Conservation (phyloP, 257 asterid genomes). For the Solanum medicagineum region DNA sequence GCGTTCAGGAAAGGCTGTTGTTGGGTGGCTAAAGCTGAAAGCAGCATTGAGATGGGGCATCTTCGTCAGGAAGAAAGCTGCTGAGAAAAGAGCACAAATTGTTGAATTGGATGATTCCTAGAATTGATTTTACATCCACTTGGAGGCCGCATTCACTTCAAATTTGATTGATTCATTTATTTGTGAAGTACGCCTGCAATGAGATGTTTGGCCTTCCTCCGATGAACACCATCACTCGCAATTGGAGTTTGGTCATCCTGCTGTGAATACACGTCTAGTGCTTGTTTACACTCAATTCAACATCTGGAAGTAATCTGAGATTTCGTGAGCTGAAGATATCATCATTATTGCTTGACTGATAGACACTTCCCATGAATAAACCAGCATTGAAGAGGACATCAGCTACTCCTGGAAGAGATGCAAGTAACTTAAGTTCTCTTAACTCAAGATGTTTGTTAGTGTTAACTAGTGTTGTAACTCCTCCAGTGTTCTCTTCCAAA, state of each 20-base stretch:
- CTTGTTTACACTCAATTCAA: neutral
- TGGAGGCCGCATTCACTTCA: neutral
- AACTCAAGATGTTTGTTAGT: neutral
- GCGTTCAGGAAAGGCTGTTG: conserved; percentile 91
- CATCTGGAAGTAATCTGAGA: neutral
- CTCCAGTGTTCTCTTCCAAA: neutral
- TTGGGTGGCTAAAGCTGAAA: conserved; percentile 96
- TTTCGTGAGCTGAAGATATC: neutral
- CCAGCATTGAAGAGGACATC: neutral
- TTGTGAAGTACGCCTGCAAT: neutral
- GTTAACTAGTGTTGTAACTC: neutral
- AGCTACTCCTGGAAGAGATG: neutral
- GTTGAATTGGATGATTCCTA: conserved; percentile 57
- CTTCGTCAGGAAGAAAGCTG: conserved; percentile 79
- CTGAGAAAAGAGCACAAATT: conserved; percentile 81
- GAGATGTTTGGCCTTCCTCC: neutral
- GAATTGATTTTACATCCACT: neutral
- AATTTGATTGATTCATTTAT: neutral
- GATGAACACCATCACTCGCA: neutral
- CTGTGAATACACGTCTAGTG: neutral
- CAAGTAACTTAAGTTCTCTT: neutral
- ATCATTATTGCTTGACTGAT: neutral
- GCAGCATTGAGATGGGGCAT: conserved; percentile 98
- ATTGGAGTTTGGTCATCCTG: neutral
- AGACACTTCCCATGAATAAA: neutral